Evolutionary conservation across 108 stramenopile species (phyloP), one percentile per base, ranked within the genome.

Genomic region (Epithemia pelagica): DNA sequence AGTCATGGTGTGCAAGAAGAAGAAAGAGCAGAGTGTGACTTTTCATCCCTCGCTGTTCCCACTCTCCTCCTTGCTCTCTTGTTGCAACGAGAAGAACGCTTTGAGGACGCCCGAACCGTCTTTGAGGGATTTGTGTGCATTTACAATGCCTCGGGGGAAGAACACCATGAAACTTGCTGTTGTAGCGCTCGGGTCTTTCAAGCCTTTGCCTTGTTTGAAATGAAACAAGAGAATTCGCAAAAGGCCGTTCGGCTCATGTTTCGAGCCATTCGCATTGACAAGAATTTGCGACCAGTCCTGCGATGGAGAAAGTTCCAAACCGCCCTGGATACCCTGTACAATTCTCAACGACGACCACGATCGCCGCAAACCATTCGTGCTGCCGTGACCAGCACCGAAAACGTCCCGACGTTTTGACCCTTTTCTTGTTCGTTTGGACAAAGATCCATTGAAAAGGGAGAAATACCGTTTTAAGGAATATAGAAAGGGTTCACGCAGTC

Each of bases 241-340:
- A 89, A 89, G 62, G 72, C 75, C 29, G 61, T 87, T 19, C 73
- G 82, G 60, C 71, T 92, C 68, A 79, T 76, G 31, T 62, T 68
- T 31, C 65, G 65, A 61, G 91, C 91, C 2, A 78, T 89, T 23
- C 53, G 79, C 57, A 73, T 92, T 67, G 91, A 92, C 67, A 70
- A 74, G 56, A 61, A 70, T n/a, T 57, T 92, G 54, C 54, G 27
- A 32, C 78, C 88, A 20, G 75, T 92, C 1, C 54, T 92, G 58
- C 59, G 65, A 54, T 92, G 91, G 91, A 89, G 86, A 59, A 86
- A 92, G 58, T 92, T 92, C 65, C 80, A 82, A 19, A 84, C 86
- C 28, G 85, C 81, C 22, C 5, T 58, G 56, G 56, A 58, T 15
- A 5, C 5, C 5, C 15, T 46, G 37, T 46, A 46, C 37, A 46